These are phyloP conservation scores for Pulicaria dysenterica DNA, from an alignment of 129 eudicot species.

Conservation along the genomic window DNA sequence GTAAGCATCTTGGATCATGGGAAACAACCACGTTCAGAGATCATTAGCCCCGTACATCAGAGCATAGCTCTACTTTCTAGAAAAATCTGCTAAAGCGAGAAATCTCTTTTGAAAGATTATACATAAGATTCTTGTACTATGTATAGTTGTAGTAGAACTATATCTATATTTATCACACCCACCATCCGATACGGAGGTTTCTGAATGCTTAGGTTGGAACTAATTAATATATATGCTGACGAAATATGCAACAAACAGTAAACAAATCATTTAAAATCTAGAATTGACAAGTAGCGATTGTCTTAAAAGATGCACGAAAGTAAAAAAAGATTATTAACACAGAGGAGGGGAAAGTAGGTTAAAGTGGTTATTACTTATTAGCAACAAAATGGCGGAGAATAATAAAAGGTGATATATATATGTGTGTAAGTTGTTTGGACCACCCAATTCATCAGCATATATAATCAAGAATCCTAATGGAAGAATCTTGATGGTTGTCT, in stretches of 20 bases:
- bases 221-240: no score
- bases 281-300: background rate
- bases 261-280: slow-evolving; percentile 16
- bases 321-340: slow-evolving; percentile 18
- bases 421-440: slow-evolving; percentile 42
- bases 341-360: slow-evolving; percentile 11
- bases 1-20: no score
- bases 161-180: no score
- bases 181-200: no score
- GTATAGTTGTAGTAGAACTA: no score
- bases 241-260: background rate
- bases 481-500: slow-evolving; percentile 39
- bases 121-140: no score
- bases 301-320: background rate
- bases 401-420: slow-evolving; percentile 36
- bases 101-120: no score
- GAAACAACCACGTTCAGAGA: no score
- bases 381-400: slow-evolving; percentile 38
- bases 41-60: no score
- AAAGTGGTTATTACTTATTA: slow-evolving; percentile 24
- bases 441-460: slow-evolving; percentile 33
- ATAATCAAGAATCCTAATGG: slow-evolving; percentile 25
- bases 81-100: no score
- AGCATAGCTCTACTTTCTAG: no score
- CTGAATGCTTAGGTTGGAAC: no score